Percentiles rank a stretch among this genome's conserved stretches.
Evolutionary conservation across 768 basidiomycete species (phyloP).

Genomic region (Amanita jacksonii): DNA sequence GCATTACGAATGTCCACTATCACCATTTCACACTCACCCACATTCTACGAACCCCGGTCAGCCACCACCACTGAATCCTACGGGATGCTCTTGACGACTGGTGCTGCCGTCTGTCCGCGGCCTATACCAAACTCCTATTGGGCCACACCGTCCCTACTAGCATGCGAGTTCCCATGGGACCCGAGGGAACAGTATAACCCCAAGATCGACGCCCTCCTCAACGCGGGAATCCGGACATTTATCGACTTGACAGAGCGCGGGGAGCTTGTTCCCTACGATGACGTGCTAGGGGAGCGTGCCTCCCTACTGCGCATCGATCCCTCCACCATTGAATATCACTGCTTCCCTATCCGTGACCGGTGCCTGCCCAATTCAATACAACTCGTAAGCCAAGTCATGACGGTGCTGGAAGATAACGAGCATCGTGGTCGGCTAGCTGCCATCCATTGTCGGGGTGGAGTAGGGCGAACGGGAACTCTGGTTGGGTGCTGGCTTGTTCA

Average conservation of each 20-base stretch:
- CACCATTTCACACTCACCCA: too few species aligned
- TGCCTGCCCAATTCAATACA: slow-evolving; percentile 50
- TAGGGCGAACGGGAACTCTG: slow-evolving; percentile 57
- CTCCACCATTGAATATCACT: slow-evolving; percentile 57
- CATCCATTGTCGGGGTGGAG: slow-evolving; percentile 75
- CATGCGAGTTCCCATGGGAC: slow-evolving; percentile 77
- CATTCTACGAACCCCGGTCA: too few species aligned
- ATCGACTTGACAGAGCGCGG: slow-evolving; percentile 80
- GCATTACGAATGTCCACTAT: too few species aligned
- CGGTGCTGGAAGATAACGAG: slow-evolving; percentile 52
- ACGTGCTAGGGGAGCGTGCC: slow-evolving; percentile 44
- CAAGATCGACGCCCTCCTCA: slow-evolving; percentile 66
- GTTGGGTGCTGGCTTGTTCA: slow-evolving; percentile 72
- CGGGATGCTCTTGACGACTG: too few species aligned
- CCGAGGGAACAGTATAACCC: slow-evolving; percentile 47
- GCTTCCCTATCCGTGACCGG: slow-evolving; percentile 71
- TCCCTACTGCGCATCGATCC: slow-evolving; percentile 45
- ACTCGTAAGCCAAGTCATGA: slow-evolving; percentile 50
- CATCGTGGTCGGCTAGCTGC: slow-evolving; percentile 50
- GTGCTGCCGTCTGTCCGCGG: slow-evolving; percentile 22
- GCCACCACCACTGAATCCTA: too few species aligned
- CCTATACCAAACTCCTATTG: slow-evolving; percentile 84
- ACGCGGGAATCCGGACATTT: slow-evolving; percentile 68
- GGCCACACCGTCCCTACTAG: slow-evolving; percentile 64
- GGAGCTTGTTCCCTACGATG: slow-evolving; percentile 59